A percentile compares a stretch with the other conserved stretches of the same genome.
phyloP scores from a whole-genome alignment of 2,329 filamentous ascomycete genomes.

The Fragosphaeria purpurea region DNA sequence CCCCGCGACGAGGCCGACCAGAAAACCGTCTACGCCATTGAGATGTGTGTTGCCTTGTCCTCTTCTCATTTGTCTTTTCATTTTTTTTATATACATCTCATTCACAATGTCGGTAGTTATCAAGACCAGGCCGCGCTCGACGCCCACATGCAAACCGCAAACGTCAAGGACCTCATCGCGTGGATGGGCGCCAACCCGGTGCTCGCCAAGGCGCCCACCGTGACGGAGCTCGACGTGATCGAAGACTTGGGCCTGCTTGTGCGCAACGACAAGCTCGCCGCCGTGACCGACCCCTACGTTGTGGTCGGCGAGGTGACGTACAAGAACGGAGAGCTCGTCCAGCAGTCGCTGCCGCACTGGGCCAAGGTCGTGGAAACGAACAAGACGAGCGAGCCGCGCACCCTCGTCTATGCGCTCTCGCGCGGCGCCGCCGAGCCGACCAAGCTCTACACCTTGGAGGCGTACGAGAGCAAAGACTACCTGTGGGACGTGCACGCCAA shows the following conservation, averaged over 20 bases:
- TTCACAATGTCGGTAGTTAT: constrained; percentile 12
- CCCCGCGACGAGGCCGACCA: constrained; percentile 16
- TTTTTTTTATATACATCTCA: not conserved
- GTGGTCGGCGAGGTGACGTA: constrained; percentile 19
- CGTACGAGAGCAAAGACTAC: constrained; percentile 18
- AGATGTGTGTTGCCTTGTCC: constrained; percentile 14
- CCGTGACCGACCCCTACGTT: constrained; percentile 16
- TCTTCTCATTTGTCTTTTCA: not conserved
- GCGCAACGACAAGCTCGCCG: constrained; percentile 5
- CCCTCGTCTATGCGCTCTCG: constrained; percentile 17
- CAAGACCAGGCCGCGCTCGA: constrained; percentile 17
- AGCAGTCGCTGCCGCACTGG: constrained; percentile 18
- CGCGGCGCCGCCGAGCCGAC: constrained; percentile 14
- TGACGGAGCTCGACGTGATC: constrained; percentile 15
- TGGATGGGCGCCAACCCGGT: constrained; percentile 15
- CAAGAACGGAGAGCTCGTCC: constrained; percentile 13
- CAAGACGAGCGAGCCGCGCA: constrained; percentile 15
- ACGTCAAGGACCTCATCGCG: constrained; percentile 13
- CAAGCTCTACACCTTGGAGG: constrained; percentile 17
- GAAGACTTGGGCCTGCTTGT: constrained; percentile 14
- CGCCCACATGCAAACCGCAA: constrained; percentile 15
- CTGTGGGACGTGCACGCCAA: constrained; percentile 19
- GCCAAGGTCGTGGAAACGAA: constrained; percentile 17
- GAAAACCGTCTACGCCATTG: constrained; percentile 18
- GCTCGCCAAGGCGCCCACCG: constrained; percentile 6